Evolutionary conservation across 257 asterid genomes (phyloP).

Genomic region (Solanum corneliomulleri): DNA sequence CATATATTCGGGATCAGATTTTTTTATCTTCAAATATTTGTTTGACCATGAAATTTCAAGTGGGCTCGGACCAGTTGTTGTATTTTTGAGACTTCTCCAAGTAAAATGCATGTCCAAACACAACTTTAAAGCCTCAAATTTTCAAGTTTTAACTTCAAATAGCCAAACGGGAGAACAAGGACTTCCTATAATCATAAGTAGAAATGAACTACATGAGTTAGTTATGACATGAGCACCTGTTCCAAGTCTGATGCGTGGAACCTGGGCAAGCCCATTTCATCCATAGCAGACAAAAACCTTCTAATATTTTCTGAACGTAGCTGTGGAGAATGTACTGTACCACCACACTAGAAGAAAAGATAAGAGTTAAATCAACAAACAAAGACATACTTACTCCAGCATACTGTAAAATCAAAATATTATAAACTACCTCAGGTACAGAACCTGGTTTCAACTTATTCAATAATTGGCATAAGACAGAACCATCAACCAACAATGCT

Average conservation of each 20-base stretch:
- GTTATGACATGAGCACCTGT: conserved; percentile 8
- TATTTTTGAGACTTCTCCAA: background rate
- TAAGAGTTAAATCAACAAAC: background rate
- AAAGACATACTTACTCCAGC: background rate
- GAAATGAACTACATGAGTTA: background rate
- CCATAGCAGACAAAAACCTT: conserved; percentile 61
- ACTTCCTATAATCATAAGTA: background rate
- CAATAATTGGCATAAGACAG: conserved; percentile 47
- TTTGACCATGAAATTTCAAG: background rate
- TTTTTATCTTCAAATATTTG: background rate
- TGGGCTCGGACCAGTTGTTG: background rate
- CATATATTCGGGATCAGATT: background rate
- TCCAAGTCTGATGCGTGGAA: conserved; percentile 59
- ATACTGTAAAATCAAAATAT: background rate
- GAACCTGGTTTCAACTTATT: conserved; percentile 66
- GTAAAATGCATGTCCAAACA: background rate
- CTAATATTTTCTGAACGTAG: conserved; percentile 24
- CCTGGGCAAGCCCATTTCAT: conserved; percentile 51
- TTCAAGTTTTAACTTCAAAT: background rate
- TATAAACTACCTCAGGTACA: conserved; percentile 43
- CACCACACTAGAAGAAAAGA: conserved; percentile 14
- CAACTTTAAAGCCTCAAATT: background rate
- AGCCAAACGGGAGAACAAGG: background rate
- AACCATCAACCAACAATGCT: conserved; percentile 55
- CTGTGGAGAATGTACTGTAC: conserved; percentile 20